Evolutionary conservation across 2,329 filamentous ascomycete genomes (phyloP), one percentile per base, ranked within the genome.

Genomic region (Ophiocordyceps camponoti-floridani): DNA sequence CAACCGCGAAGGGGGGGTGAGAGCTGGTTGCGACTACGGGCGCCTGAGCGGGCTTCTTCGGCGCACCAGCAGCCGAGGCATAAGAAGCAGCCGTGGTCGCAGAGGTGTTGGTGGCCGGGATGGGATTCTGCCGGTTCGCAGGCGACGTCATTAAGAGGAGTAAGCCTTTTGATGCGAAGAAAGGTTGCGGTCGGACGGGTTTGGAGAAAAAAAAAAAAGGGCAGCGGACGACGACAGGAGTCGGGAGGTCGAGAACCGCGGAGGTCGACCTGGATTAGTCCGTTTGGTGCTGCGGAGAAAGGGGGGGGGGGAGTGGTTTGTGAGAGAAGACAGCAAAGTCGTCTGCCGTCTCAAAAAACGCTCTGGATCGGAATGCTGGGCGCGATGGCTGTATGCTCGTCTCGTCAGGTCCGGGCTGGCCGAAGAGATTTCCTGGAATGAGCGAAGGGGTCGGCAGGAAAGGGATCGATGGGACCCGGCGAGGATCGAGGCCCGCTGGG

Each of bases 61-160:
- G 66, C 63, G 72, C 69, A 67, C 72, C 68, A 61, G 70, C 76
- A 66, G 76, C 75, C 56, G 75, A 78, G 68, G 76, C 76, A 75
- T 80, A 79, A 60, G 76, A 79, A 61, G 65, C 59, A 62, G 72
- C 68, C 61, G 72, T 68, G 58, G 71, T 66, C 61, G 71, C 67
- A 63, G 70, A 67, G 62, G 66, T 65, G 63, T 66, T 74, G 58
- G 69, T 68, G 68, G 74, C 73, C 72, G 70, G 63, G 56, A 61
- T 70, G 59, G 64, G 59, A 58, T 65, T 69, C 60, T 70, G 67
- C 64, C 70, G 63, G 59, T 63, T 68, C 53, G 67, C 69, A 70
- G 70, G 63, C 63, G 73, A 76, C 71, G 72, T 77, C 73, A 77
- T 30, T 77, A 74, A 65, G 59, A 23, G 59, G 54, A 44, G 53